Percentiles rank a stretch among this genome's conserved stretches.
Evolutionary conservation across 352 stramenopile species (phyloP).

Genomic region (Phytopythium vexans): DNA sequence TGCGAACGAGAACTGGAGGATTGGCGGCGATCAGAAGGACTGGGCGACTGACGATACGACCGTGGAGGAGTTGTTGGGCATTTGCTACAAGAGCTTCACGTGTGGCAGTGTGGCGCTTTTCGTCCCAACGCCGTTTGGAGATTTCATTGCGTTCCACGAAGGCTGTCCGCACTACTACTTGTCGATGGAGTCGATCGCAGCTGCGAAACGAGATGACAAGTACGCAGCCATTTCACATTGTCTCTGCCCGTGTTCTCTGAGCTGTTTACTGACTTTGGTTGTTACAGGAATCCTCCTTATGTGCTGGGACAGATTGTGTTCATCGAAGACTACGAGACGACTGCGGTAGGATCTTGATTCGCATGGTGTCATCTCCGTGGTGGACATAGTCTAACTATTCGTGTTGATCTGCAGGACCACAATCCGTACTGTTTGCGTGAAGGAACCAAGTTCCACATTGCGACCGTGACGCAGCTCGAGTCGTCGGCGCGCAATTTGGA

Average conservation of each 20-base stretch:
- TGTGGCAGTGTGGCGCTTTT: constrained; percentile 72
- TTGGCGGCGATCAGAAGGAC: constrained; percentile 31
- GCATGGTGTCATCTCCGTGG: too few species aligned
- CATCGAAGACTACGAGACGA: constrained; percentile 75
- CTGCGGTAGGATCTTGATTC: constrained; percentile 45
- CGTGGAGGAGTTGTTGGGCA: constrained; percentile 69
- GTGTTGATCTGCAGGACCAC: constrained; percentile 25
- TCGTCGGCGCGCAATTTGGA: too few species aligned
- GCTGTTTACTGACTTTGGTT: constrained; percentile 4
- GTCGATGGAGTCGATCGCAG: constrained; percentile 74
- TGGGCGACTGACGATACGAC: constrained; percentile 61
- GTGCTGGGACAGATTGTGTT: constrained; percentile 81
- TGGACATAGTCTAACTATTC: too few species aligned
- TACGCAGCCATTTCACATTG: constrained; percentile 4
- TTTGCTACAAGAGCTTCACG: constrained; percentile 82
- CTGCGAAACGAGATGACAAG: constrained; percentile 58
- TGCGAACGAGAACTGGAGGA: constrained; percentile 32
- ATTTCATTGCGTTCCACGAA: constrained; percentile 88
- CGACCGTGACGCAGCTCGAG: constrained; percentile 61
- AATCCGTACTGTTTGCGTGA: constrained; percentile 74
- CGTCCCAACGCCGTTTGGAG: constrained; percentile 73
- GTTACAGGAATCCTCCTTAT: constrained; percentile 59
- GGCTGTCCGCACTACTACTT: constrained; percentile 79
- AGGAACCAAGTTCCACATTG: constrained; percentile 71
- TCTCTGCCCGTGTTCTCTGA: background rate